These are phyloP conservation scores for Penicillium janthinellum DNA, from an alignment of 2,329 filamentous ascomycete species.

Conservation along the genomic window DNA sequence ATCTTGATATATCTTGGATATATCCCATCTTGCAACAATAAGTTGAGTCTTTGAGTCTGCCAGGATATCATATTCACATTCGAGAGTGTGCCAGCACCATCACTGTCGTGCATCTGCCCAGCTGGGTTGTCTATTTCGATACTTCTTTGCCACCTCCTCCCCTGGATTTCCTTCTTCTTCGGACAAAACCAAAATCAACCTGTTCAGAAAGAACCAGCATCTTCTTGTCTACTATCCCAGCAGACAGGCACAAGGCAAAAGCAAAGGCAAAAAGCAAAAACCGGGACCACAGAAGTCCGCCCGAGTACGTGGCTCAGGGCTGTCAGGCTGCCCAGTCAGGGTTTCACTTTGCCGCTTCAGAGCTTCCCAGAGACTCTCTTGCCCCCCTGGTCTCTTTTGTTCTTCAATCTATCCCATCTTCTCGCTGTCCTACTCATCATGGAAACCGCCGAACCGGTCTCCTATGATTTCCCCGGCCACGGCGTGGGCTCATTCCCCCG, in stretches of 20 bases:
- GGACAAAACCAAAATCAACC: background rate
- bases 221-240: background rate
- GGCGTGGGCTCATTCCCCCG: constrained; percentile 40
- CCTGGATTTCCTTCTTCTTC: background rate
- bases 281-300: background rate
- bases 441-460: constrained; percentile 45
- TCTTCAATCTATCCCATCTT: background rate
- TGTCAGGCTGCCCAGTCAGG: background rate
- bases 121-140: background rate
- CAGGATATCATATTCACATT: background rate
- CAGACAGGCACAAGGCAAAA: background rate
- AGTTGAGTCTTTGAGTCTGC: background rate
- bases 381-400: background rate
- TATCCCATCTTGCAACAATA: background rate
- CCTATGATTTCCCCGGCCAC: constrained; percentile 44
- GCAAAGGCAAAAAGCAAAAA: background rate
- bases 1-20: background rate
- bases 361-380: background rate
- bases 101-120: background rate
- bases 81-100: background rate
- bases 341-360: background rate
- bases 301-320: background rate
- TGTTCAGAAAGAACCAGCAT: background rate
- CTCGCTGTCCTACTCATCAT: constrained; percentile 25
- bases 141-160: background rate